phyloP scores from a whole-genome alignment of 805 yeast genomes.

The Kregervanrija pseudodelftensis region DNA sequence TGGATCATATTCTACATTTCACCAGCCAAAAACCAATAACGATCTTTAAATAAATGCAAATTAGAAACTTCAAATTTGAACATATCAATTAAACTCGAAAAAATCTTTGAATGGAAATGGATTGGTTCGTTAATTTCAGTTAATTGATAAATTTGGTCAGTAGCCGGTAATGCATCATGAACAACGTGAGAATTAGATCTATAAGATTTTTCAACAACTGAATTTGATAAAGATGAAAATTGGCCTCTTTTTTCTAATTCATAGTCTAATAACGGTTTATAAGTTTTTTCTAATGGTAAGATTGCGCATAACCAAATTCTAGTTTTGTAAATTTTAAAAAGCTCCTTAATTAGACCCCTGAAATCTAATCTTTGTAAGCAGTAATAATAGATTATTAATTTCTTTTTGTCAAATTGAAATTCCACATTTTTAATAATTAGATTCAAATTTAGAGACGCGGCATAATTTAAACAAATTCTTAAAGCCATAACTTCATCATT shows the following conservation, averaged over 20 bases:
- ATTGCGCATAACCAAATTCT: constrained; percentile 83
- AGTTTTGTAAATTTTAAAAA: constrained; percentile 70
- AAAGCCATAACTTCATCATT: constrained; percentile 68
- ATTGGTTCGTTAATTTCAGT: constrained; percentile 31
- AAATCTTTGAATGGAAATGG: constrained; percentile 46
- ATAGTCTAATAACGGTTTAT: constrained; percentile 23
- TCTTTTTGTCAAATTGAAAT: constrained; percentile 76
- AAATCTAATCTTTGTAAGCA: constrained; percentile 65
- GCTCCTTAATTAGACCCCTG: constrained; percentile 62
- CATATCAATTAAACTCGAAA: constrained; percentile 38
- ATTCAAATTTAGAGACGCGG: constrained; percentile 32
- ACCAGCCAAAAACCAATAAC: constrained; percentile 19
- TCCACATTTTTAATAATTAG: constrained; percentile 68
- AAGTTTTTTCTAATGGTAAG: constrained; percentile 30
- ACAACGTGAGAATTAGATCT: constrained; percentile 30
- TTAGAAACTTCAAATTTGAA: constrained; percentile 33
- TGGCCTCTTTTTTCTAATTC: constrained; percentile 20
- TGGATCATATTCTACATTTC: neutral
- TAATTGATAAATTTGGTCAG: constrained; percentile 36
- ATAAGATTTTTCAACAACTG: constrained; percentile 28
- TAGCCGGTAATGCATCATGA: constrained; percentile 25
- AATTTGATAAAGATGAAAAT: neutral
- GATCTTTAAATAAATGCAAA: constrained; percentile 22
- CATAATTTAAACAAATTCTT: constrained; percentile 50
- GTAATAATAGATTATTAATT: constrained; percentile 63